Percentiles rank a stretch among this genome's conserved stretches.
phyloP scores from a whole-genome alignment of 805 yeast genomes.

The Schwanniomyces occidentalis region DNA sequence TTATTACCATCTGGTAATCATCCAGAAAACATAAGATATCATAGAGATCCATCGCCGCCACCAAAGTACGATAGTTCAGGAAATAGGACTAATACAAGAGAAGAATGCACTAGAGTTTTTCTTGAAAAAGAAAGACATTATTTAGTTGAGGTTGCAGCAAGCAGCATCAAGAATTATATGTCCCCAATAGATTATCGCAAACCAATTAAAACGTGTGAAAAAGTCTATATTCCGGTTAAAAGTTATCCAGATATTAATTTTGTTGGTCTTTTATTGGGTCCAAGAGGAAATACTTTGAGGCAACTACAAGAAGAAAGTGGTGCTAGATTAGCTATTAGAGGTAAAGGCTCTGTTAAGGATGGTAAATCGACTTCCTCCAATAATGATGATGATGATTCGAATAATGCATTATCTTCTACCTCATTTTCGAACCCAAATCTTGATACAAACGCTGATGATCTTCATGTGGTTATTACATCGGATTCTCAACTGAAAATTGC shows the following conservation, averaged over 20 bases:
- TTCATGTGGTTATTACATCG: constrained; percentile 85
- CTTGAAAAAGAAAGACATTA: constrained; percentile 79
- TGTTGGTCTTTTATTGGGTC: constrained; percentile 88
- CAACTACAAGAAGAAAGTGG: constrained; percentile 82
- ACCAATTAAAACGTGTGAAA: constrained; percentile 68
- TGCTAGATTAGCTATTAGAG: constrained; percentile 87
- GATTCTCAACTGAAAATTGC: constrained; percentile 77
- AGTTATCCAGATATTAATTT: constrained; percentile 92
- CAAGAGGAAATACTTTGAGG: constrained; percentile 89
- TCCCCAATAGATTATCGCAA: constrained; percentile 83
- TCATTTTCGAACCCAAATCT: constrained; percentile 23
- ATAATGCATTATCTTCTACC: constrained; percentile 15
- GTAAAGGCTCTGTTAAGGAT: constrained; percentile 93
- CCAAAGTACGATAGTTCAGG: constrained; percentile 87
- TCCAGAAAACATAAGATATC: constrained; percentile 32
- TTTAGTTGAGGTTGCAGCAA: constrained; percentile 73
- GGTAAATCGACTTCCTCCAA: constrained; percentile 62
- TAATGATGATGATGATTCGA: constrained; percentile 45
- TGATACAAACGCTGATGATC: constrained; percentile 54
- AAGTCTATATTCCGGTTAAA: constrained; percentile 78
- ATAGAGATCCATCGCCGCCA: constrained; percentile 82
- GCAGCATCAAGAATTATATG: constrained; percentile 68
- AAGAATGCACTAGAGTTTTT: constrained; percentile 56
- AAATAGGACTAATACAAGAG: constrained; percentile 82
- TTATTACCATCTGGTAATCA: constrained; percentile 45